phyloP scores from a whole-genome alignment of 768 basidiomycete species.

The Lactarius akahatsu region DNA sequence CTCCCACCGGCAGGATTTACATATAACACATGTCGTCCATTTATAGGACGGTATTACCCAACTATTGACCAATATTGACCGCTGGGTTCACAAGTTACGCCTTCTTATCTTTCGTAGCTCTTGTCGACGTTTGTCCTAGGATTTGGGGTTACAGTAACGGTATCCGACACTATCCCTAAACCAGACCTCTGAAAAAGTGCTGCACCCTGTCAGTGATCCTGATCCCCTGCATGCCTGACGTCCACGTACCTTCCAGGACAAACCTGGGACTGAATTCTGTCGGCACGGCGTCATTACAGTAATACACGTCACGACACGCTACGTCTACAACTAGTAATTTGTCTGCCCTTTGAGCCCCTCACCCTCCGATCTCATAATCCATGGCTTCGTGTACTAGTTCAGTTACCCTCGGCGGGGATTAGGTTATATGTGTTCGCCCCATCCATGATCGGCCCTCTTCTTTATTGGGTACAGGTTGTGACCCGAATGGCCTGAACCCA shows the following conservation, averaged over 20 bases:
- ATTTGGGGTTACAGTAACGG: neutral
- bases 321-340: neutral
- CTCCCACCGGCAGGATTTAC: neutral
- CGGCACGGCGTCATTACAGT: neutral
- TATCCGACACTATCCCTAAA: neutral
- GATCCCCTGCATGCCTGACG: neutral
- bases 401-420: neutral
- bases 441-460: neutral
- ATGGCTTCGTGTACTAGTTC: neutral
- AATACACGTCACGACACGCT: neutral
- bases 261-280: neutral
- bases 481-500: neutral
- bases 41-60: neutral
- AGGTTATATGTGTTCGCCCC: neutral
- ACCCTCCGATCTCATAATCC: neutral
- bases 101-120: neutral
- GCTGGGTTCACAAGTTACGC: neutral
- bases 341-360: neutral
- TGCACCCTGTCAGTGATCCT: neutral
- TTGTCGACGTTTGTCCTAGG: neutral
- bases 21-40: neutral
- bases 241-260: neutral
- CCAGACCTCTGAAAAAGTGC: neutral
- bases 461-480: neutral
- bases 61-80: neutral